A percentile compares a stretch with the other conserved stretches of the same genome.
phyloP scores from a whole-genome alignment of 371 early-diverging fungal species.

The Apophysomyces elegans region DNA sequence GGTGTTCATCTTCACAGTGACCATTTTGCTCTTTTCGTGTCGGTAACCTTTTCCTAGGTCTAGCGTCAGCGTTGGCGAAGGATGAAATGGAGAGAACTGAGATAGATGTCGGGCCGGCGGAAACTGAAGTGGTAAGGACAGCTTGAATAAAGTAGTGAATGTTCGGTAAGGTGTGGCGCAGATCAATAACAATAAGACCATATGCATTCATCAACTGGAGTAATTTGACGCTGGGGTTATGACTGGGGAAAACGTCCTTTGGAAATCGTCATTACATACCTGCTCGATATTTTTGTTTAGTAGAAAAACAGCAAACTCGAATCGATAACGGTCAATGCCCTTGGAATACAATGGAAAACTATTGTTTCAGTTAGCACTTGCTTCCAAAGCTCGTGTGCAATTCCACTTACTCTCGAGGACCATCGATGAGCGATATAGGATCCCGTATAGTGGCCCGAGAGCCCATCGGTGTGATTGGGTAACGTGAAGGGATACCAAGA shows the following conservation, averaged over 20 bases:
- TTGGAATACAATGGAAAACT: conserved; percentile 80
- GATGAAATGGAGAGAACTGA: conserved; percentile 56
- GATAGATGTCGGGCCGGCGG: conserved; percentile 45
- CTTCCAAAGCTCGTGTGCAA: background rate
- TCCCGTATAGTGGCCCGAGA: conserved; percentile 77
- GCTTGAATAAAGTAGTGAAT: conserved; percentile 69
- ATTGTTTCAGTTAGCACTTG: conserved; percentile 7
- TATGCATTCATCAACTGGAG: conserved; percentile 74
- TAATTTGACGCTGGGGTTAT: background rate
- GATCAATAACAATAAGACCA: conserved; percentile 72
- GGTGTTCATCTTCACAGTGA: conserved; percentile 15
- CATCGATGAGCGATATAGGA: conserved; percentile 60
- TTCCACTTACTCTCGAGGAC: conserved; percentile 57
- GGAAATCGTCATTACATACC: conserved; percentile 39
- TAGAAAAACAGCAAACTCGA: conserved; percentile 86
- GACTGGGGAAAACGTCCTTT: too few species aligned
- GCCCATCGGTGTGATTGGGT: conserved; percentile 79
- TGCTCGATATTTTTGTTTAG: conserved; percentile 88
- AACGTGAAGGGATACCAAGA: conserved; percentile 73
- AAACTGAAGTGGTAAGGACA: conserved; percentile 57
- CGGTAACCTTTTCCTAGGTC: conserved; percentile 13
- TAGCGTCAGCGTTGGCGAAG: conserved; percentile 28
- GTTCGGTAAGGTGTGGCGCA: conserved; percentile 82
- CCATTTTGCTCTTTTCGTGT: conserved; percentile 14
- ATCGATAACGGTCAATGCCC: conserved; percentile 72